Evolutionary conservation across 257 asterid species (phyloP).

Genomic region (Lycium ferocissimum): DNA sequence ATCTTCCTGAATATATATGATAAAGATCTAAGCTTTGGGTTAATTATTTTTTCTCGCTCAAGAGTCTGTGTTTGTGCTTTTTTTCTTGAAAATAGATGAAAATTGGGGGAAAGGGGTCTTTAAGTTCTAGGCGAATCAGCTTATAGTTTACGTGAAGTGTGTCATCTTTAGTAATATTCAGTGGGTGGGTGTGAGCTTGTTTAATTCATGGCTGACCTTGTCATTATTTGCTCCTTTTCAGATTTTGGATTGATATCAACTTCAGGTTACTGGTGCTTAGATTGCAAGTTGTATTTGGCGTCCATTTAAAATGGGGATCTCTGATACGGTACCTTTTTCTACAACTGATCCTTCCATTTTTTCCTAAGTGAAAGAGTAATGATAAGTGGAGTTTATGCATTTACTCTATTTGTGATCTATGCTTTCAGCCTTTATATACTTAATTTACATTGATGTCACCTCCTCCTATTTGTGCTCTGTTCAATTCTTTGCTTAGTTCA

Average conservation of each 20-base stretch:
- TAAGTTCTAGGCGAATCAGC: background rate
- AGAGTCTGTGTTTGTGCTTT: background rate
- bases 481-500: background rate
- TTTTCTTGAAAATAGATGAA: background rate
- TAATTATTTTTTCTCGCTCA: background rate
- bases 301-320: slow-evolving; percentile 23
- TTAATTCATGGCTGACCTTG: background rate
- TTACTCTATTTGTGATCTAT: background rate
- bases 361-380: background rate
- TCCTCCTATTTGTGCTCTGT: background rate
- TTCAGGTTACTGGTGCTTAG: slow-evolving; percentile 21
- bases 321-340: background rate
- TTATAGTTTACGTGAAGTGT: background rate
- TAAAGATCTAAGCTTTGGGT: background rate
- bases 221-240: background rate
- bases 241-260: background rate
- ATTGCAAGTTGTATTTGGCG: slow-evolving; percentile 5
- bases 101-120: background rate
- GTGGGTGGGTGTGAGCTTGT: too few relatives aligned
- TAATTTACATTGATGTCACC: background rate
- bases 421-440: background rate
- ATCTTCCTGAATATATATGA: background rate
- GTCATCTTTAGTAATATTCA: too few relatives aligned
- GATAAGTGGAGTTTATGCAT: slow-evolving; percentile 22
- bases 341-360: background rate